Evolutionary conservation across 1,139 yeast genomes (phyloP), one percentile per base, ranked within the genome.

Genomic region (Blastobotrys elegans): DNA sequence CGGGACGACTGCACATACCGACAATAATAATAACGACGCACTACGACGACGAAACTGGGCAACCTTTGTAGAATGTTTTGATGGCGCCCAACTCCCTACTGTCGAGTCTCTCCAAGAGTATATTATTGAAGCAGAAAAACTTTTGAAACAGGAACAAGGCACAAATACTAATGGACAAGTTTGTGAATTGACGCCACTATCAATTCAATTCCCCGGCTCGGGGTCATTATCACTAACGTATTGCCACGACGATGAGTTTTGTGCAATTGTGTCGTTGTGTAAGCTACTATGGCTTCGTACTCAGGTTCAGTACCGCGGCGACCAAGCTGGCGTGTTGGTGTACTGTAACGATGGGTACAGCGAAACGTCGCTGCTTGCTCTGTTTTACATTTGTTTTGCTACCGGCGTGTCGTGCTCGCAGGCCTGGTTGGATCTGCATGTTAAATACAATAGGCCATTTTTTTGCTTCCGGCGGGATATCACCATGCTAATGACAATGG

Each of bases 301-400:
- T 29, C 48, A 50, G 14, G 60, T 56, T 26, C 43, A 43, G 8
- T 52, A 55, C 50, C 46, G 51, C 17, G 54, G 56, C 27, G 34
- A 46, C 16, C 55, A 55, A 8, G 59, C 62, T 1, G 62, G 62
- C 3, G 53, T 75, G 4, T 53, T 90, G 52, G 71, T 89, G 14
- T 84, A 82, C 62, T 89, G 96, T 61, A 78, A 86, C 3, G 97
- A 90, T 67, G 97, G 97, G 0, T 90, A 89, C 65, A 88, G 97
- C 0, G 97, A 90, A 62, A 84, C 90, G 52, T 82, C 96, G 4
- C 72, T 90, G 26, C 67, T 90, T 42, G 77, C 81, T 0, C 69
- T 88, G 39, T 79, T 89, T 52, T 89, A 78, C 60, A 57, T 85
- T 49, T 83, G 90, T 53, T 90, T 84, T 64, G 66, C 84, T 2